These are phyloP conservation scores for Magnolia kwangsiensis DNA, from an alignment of 164 flowering plant genomes.

Conservation along the genomic window DNA sequence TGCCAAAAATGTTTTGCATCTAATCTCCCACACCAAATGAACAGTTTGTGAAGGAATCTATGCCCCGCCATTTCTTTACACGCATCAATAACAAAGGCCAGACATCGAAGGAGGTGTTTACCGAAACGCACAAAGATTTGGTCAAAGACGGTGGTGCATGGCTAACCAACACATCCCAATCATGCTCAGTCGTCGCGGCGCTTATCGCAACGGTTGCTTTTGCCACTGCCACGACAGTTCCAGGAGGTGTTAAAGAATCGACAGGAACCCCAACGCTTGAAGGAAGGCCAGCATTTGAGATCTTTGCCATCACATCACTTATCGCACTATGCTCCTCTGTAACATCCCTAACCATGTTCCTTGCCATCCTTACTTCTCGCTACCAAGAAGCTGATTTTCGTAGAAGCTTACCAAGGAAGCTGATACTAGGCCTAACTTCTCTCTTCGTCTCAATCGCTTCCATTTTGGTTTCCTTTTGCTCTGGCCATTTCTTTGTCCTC, in stretches of 20 bases:
- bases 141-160: slow-evolving; percentile 4
- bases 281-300: slow-evolving; percentile 16
- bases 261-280: slow-evolving; percentile 13
- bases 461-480: slow-evolving; percentile 24
- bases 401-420: slow-evolving; percentile 7
- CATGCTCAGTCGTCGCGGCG: slow-evolving; percentile 10
- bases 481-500: slow-evolving; percentile 26
- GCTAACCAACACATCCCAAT: slow-evolving; percentile 7
- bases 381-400: slow-evolving; percentile 17
- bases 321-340: slow-evolving; percentile 25
- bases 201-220: slow-evolving; percentile 11
- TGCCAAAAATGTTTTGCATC: no score
- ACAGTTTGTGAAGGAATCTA: slow-evolving; percentile 8
- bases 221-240: slow-evolving; percentile 4
- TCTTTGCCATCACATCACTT: slow-evolving; percentile 22
- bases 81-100: neutral
- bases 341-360: slow-evolving; percentile 22
- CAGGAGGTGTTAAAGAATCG: neutral
- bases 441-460: slow-evolving; percentile 24
- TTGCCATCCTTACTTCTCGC: slow-evolving; percentile 24
- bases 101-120: slow-evolving; percentile 6
- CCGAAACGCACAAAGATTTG: slow-evolving; percentile 1
- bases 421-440: slow-evolving; percentile 19
- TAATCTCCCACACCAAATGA: no score
- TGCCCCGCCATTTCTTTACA: slow-evolving; percentile 6